Base-by-base conservation (phyloP, 2,329 filamentous ascomycete species). In the Fonsecaea erecta region DNA sequence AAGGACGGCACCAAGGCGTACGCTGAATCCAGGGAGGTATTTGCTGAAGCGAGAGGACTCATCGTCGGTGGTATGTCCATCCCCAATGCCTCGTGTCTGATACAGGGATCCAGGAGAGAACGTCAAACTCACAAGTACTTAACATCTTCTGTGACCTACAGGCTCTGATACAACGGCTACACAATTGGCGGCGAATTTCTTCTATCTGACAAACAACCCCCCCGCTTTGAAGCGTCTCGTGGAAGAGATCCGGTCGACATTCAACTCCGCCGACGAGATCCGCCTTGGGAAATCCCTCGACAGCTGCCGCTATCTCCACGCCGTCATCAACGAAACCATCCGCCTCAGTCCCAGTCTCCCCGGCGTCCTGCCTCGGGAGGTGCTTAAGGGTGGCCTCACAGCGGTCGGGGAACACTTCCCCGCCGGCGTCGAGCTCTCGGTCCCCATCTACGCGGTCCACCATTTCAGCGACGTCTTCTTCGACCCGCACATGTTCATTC, bases 271-370 rank as follows among this genome's bases (percentile, higher is more conserved):
- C 1, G 77, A 78, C 6, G 76, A 79, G 2, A 80, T 81, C 28
- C 63, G 75, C 24, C 75, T 72, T 11, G 75, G 77, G 1, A 35
- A 52, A n/a, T 64, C 69, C 6, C 71, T 81, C n/a, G 75, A 76
- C 35, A 73, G 75, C 21, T 73, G 78, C 48, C 61, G 64, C n/a
- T 80, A 79, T 58, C 72, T 80, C 16, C 77, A 78, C 61, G 78
- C 77, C 14, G 79, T 77, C 54, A 74, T 80, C 52, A 77, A 79
- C 46, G 79, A 81, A 67, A 75, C 77, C 1, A 72, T 80, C 62
- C 78, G 79, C 48, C 72, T 80, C 4, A 72, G 73, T 8, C 75
- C 77, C n/a, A 68, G 72, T 11, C 72, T 72, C 3, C 63, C 69
- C 5, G 70, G 68, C 18, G 56, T 66, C 5, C 70, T 77, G 24